Evolutionary conservation across 495 filamentous ascomycete genomes (phyloP).

Genomic region (Pyrenopolyporus hunteri): DNA sequence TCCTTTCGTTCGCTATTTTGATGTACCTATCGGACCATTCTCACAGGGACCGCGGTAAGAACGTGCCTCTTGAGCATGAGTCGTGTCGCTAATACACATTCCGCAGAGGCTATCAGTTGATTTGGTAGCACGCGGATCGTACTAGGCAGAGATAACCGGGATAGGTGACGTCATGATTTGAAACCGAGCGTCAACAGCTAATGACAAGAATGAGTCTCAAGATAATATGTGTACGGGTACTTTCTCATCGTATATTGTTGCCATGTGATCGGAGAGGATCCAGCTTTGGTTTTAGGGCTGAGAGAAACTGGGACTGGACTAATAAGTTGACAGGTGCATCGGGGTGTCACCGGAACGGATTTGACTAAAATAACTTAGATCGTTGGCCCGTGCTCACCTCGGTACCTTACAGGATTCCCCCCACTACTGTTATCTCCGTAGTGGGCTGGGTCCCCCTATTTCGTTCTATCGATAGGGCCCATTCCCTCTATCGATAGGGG

Average conservation of each 20-base stretch:
- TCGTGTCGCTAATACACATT: conserved; percentile 1
- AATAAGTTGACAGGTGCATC: conserved; percentile 20
- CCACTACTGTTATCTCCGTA: conserved; percentile 20
- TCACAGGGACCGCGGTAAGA: too few relatives aligned
- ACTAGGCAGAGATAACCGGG: conserved; percentile 1
- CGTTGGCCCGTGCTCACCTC: conserved; percentile 13
- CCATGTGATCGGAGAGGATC: conserved; percentile 23
- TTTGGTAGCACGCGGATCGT: conserved; percentile 19
- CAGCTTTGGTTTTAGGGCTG: conserved; percentile 27
- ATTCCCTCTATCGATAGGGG: too few relatives aligned
- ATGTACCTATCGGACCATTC: too few relatives aligned
- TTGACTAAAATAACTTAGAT: conserved; percentile 19
- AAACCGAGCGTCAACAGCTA: neutral
- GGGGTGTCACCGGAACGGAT: conserved; percentile 29
- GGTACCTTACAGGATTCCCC: conserved; percentile 25
- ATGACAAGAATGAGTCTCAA: neutral
- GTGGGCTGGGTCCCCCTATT: neutral
- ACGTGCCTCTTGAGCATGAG: neutral
- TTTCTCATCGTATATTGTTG: neutral
- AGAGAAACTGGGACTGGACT: neutral
- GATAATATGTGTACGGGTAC: too few relatives aligned
- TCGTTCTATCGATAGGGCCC: too few relatives aligned
- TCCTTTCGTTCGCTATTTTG: too few relatives aligned
- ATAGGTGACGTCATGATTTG: conserved; percentile 22
- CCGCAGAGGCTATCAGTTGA: conserved; percentile 24